Base-by-base conservation (phyloP, 1,284 basidiomycete species). In the Mycena sp. region DNA sequence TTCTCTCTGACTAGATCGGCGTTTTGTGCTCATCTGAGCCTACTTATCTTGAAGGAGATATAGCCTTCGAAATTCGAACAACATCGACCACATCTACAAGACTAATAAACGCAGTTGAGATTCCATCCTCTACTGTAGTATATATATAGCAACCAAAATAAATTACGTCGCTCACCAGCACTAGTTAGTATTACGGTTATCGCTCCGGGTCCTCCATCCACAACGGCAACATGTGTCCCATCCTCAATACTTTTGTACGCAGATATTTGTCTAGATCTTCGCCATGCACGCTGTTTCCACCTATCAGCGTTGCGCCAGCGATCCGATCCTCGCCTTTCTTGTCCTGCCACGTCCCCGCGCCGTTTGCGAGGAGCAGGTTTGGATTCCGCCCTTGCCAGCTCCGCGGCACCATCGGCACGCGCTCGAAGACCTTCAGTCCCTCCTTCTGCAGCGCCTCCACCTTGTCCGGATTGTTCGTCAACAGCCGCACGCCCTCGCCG, bases 381-480 rank as follows among this genome's bases (percentile, higher is more conserved):
- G 77, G 76, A 23, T 81, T 73, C 53, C 79, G 77, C 50, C 78
- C 74, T 70, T 84, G 86, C 98, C 98, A 99, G 69, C 92, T 92
- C 58, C 96, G 84, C 9, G 97, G 97, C 4, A 98, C 89, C 97
- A 99, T 99, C 37, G 92, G 85, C 14, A 99, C 94, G 11, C 96
- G 86, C 78, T 99, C 95, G 6, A 83, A 82, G 30, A 99, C 88
- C 26, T 76, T 81, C 58, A 99, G 83, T 0, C 95, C 94, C 76
- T 98, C 96, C 68, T 83, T 84, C 75, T 92, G 86, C 67, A 99
- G 79, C 48, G 96, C 95, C 69, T 89, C 85, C 60, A 99, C 93
- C 80, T 99, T 99, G 77, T 97, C 96, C 16, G 98, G 97, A 77
- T 99, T 99, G 80, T 99, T 99, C 57, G 98, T 99, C 77, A 99